Conservation (phyloP, 140 eudicot species). For the Cichorium intybus region DNA sequence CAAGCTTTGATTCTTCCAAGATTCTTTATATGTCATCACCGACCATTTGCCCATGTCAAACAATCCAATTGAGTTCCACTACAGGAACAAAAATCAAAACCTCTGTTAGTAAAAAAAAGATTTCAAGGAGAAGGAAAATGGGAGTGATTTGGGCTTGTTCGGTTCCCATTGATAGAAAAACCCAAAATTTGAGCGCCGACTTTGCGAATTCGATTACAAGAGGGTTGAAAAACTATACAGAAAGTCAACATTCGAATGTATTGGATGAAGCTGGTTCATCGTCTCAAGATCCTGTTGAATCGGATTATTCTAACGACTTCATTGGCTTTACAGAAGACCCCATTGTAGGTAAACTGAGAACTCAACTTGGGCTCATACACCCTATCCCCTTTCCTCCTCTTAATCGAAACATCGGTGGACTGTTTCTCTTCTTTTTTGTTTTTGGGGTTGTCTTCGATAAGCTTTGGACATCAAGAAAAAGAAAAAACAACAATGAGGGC, state of each 20-base stretch:
- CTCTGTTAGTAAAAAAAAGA: not conserved
- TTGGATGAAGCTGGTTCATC: slow-evolving; percentile 16
- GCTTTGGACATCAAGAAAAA: slow-evolving; percentile 63
- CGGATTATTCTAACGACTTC: slow-evolving; percentile 32
- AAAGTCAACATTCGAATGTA: slow-evolving; percentile 6
- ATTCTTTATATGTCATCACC: slow-evolving; percentile 21
- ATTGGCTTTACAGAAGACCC: slow-evolving; percentile 69
- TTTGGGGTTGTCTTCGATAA: slow-evolving; percentile 81
- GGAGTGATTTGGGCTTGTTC: slow-evolving; percentile 27
- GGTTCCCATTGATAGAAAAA: slow-evolving; percentile 29
- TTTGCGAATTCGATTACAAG: slow-evolving; percentile 31
- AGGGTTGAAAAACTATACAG: slow-evolving; percentile 28
- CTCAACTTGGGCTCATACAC: slow-evolving; percentile 79
- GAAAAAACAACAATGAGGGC: slow-evolving; percentile 16
- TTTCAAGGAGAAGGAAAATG: slow-evolving; percentile 17
- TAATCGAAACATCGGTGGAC: slow-evolving; percentile 52
- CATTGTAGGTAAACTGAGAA: slow-evolving; percentile 71
- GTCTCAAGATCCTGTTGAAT: slow-evolving; percentile 19
- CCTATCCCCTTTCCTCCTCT: slow-evolving; percentile 74
- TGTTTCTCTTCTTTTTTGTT: slow-evolving; percentile 74
- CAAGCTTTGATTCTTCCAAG: slow-evolving; percentile 30
- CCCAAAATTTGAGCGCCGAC: slow-evolving; percentile 25
- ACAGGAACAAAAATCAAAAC: not conserved
- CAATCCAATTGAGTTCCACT: slow-evolving; percentile 9
- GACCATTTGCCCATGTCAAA: slow-evolving; percentile 38